These are phyloP conservation scores for Spencermartinsiella europaea DNA, from an alignment of 805 yeast genomes.

Conservation along the genomic window DNA sequence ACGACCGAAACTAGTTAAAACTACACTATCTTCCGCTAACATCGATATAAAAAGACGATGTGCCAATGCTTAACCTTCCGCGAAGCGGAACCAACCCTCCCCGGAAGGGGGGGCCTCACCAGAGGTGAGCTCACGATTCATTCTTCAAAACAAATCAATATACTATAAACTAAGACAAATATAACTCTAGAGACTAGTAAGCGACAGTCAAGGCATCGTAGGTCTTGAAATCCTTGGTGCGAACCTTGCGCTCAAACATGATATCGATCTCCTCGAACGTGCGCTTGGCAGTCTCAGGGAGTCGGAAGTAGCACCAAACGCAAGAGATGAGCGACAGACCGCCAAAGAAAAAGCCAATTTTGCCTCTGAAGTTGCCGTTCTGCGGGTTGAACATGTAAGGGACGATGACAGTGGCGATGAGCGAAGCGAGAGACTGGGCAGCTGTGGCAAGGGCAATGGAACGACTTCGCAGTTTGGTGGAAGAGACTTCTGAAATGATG, in stretches of 20 bases:
- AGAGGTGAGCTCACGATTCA: too few species aligned
- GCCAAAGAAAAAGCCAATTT: conserved; percentile 46
- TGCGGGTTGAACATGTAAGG: conserved; percentile 49
- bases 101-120: too few species aligned
- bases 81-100: too few species aligned
- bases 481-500: conserved; percentile 40
- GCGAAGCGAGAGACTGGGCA: conserved; percentile 21
- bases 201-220: conserved; percentile 15
- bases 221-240: conserved; percentile 13
- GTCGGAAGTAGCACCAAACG: conserved; percentile 44
- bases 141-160: too few species aligned
- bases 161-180: too few species aligned
- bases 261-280: conserved; percentile 58
- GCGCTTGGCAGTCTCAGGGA: conserved; percentile 57
- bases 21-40: too few species aligned
- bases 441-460: conserved; percentile 38
- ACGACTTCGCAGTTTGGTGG: conserved; percentile 33
- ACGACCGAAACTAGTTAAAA: too few species aligned
- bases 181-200: too few species aligned
- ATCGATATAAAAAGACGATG: too few species aligned
- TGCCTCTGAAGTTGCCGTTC: conserved; percentile 45
- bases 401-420: conserved; percentile 21
- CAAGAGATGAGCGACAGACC: conserved; percentile 32
- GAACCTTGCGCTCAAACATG: conserved; percentile 36
- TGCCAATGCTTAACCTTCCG: too few species aligned